phyloP scores from a whole-genome alignment of 2,329 filamentous ascomycete species.

The Diaporthe sp. region DNA sequence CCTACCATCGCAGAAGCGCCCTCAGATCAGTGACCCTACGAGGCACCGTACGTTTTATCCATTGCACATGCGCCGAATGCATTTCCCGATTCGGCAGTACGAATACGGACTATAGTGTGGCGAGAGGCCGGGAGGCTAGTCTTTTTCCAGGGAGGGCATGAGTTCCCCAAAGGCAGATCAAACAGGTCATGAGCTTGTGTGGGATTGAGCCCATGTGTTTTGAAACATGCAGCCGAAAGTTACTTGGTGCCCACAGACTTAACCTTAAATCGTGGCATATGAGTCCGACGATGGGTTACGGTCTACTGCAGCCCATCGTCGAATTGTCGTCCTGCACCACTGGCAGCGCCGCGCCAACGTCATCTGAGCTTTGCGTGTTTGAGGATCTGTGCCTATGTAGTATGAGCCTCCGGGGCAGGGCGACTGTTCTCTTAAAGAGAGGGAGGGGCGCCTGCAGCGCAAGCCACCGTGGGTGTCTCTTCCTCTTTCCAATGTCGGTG shows the following conservation, averaged over 20 bases:
- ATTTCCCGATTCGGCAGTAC: not conserved
- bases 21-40: not conserved
- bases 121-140: constrained; percentile 46
- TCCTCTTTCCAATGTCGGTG: constrained; percentile 9
- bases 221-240: constrained; percentile 28
- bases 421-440: constrained; percentile 17
- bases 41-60: constrained; percentile 24
- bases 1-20: not conserved
- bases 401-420: not conserved
- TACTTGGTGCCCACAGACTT: constrained; percentile 9
- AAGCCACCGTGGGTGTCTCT: not conserved
- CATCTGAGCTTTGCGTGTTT: constrained; percentile 15
- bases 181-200: constrained; percentile 27
- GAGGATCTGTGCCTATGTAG: not conserved
- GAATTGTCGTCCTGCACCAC: not conserved
- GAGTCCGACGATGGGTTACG: not conserved
- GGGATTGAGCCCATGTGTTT: constrained; percentile 24
- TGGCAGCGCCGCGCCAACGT: constrained; percentile 9
- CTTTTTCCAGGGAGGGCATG: not conserved
- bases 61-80: constrained; percentile 1
- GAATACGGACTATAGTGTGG: constrained; percentile 6
- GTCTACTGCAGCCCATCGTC: constrained; percentile 2
- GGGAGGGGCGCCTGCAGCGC: not conserved
- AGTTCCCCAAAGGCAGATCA: constrained; percentile 3
- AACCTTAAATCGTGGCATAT: not conserved